Percentiles rank a stretch among this genome's conserved stretches.
Conservation (phyloP, 768 basidiomycete species). For the Xanthoconium stramineum region DNA sequence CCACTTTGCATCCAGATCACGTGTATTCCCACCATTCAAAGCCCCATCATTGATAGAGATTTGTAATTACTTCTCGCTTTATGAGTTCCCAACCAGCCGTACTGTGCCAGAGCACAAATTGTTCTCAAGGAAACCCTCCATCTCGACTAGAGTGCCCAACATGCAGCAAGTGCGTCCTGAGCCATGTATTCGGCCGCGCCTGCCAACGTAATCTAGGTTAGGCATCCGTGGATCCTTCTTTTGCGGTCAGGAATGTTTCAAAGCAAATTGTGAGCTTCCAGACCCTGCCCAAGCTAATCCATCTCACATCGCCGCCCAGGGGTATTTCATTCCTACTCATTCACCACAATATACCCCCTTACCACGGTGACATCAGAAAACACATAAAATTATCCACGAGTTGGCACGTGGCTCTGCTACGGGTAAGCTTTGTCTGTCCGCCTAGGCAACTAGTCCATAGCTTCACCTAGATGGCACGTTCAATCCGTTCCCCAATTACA, state of each 20-base stretch:
- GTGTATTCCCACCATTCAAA: slow-evolving; percentile 6
- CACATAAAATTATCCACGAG: slow-evolving; percentile 75
- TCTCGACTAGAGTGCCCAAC: slow-evolving; percentile 91
- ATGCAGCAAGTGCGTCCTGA: slow-evolving; percentile 73
- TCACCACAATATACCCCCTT: not conserved
- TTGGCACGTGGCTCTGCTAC: slow-evolving; percentile 39
- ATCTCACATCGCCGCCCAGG: slow-evolving; percentile 12
- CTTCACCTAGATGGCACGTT: slow-evolving; percentile 60
- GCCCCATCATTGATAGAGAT: not conserved
- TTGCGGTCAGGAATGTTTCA: slow-evolving; percentile 96
- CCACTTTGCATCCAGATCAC: slow-evolving; percentile 8
- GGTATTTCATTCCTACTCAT: slow-evolving; percentile 15
- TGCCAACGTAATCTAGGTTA: slow-evolving; percentile 44
- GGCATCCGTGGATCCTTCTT: slow-evolving; percentile 85
- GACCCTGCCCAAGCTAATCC: not conserved
- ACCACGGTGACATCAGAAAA: slow-evolving; percentile 52
- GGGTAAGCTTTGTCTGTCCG: slow-evolving; percentile 5
- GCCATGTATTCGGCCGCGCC: not conserved
- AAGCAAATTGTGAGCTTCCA: slow-evolving; percentile 74
- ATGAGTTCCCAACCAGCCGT: slow-evolving; percentile 41
- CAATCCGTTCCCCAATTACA: slow-evolving; percentile 74
- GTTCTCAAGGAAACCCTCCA: slow-evolving; percentile 79
- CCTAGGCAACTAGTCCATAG: not conserved
- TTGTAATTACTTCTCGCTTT: not conserved
- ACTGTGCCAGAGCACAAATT: slow-evolving; percentile 65